Conservation (phyloP, 345 rosid species). For the Nasturtium officinale region DNA sequence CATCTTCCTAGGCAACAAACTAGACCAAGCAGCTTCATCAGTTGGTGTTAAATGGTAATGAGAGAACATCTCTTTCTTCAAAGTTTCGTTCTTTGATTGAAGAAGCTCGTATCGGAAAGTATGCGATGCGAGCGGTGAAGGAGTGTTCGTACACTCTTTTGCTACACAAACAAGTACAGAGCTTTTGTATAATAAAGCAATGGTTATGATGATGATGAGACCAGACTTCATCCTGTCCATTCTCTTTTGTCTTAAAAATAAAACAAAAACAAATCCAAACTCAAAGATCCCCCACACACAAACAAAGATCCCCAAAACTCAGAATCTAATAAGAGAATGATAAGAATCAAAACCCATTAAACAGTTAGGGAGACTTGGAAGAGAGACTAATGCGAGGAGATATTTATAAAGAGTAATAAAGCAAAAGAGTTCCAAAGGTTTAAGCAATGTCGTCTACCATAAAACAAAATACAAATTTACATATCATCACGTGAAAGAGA, state of each 20-base stretch:
- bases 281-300: no score
- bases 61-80: conserved; percentile 67
- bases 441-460: conserved; percentile 40
- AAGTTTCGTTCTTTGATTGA: conserved; percentile 63
- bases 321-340: conserved; percentile 15
- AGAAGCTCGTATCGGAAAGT: conserved; percentile 65
- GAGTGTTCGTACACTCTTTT: conserved; percentile 89
- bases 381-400: conserved; percentile 24
- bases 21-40: conserved; percentile 81
- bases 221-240: conserved; percentile 27
- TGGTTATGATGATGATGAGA: conserved; percentile 25
- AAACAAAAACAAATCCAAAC: neutral
- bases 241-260: conserved; percentile 20
- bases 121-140: conserved; percentile 72
- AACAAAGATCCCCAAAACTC: no score
- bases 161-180: conserved; percentile 36
- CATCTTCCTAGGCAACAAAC: conserved; percentile 73
- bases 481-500: conserved; percentile 35
- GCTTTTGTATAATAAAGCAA: conserved; percentile 16
- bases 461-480: neutral
- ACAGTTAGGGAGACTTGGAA: conserved; percentile 1
- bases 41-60: conserved; percentile 84
- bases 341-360: conserved; percentile 9
- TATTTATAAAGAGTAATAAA: conserved; percentile 31
- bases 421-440: conserved; percentile 17